Evolutionary conservation across 345 rosid species (phyloP).

Genomic region (Alliaria petiolata): DNA sequence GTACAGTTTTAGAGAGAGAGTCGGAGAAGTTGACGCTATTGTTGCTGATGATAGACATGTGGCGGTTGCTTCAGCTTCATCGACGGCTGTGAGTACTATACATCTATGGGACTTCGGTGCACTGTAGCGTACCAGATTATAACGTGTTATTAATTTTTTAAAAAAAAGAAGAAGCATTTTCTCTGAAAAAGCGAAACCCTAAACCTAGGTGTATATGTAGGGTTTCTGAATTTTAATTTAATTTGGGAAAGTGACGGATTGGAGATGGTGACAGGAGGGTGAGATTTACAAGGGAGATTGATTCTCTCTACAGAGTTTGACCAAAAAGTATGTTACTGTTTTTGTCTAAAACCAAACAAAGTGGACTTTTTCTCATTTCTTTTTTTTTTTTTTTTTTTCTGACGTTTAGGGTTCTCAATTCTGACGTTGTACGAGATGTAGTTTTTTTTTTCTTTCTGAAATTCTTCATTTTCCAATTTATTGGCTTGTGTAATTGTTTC

Average conservation of each 20-base stretch:
- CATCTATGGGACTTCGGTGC: slow-evolving; percentile 93
- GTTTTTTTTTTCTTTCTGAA: neutral
- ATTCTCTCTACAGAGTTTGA: slow-evolving; percentile 30
- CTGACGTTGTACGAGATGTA: slow-evolving; percentile 22
- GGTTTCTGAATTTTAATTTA: slow-evolving; percentile 23
- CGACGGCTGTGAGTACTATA: slow-evolving; percentile 38
- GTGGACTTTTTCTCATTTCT: slow-evolving; percentile 26
- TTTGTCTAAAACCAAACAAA: slow-evolving; percentile 30
- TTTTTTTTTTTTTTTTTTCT: neutral
- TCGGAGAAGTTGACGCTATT: slow-evolving; percentile 54
- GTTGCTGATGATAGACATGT: slow-evolving; percentile 72
- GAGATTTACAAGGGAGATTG: slow-evolving; percentile 23
- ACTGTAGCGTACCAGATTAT: slow-evolving; percentile 30
- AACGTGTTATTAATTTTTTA: neutral
- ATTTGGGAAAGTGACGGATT: slow-evolving; percentile 5
- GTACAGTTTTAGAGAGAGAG: slow-evolving; percentile 48
- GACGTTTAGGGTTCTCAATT: slow-evolving; percentile 5
- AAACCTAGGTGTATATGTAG: slow-evolving; percentile 32
- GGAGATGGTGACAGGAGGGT: slow-evolving; percentile 27
- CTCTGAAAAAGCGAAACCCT: slow-evolving; percentile 28
- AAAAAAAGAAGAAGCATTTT: neutral
- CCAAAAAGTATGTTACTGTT: slow-evolving; percentile 36
- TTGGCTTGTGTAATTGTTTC: neutral
- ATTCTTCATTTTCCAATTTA: neutral
- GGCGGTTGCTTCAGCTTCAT: slow-evolving; percentile 48